Conservation (phyloP, 2,329 filamentous ascomycete genomes). For the Colletotrichum sp. region DNA sequence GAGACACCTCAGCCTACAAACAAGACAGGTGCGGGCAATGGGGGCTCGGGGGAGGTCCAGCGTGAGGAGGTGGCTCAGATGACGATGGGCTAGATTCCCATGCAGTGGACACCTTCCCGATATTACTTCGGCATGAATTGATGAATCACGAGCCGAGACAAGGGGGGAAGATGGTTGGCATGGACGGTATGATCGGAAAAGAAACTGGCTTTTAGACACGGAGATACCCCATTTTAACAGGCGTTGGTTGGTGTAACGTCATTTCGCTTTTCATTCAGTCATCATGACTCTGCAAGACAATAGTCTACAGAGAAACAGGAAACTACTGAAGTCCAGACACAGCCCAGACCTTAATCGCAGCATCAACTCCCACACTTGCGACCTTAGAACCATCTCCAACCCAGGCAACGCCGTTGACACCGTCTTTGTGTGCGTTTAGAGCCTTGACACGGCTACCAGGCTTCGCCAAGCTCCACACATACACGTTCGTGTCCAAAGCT, state of each 20-base stretch:
- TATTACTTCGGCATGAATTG: neutral
- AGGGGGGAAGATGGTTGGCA: neutral
- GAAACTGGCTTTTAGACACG: neutral
- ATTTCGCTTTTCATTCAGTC: slow-evolving; percentile 5
- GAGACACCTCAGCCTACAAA: neutral
- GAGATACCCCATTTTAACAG: slow-evolving; percentile 9
- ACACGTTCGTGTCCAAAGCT: slow-evolving; percentile 88
- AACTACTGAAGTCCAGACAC: slow-evolving; percentile 59
- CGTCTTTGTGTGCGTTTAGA: slow-evolving; percentile 92
- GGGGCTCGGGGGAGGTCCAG: slow-evolving; percentile 28
- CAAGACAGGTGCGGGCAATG: neutral
- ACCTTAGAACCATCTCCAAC: slow-evolving; percentile 68
- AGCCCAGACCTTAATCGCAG: slow-evolving; percentile 88
- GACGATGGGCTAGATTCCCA: slow-evolving; percentile 40
- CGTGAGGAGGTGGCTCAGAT: slow-evolving; percentile 42
- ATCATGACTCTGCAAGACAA: neutral
- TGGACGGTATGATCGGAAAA: neutral
- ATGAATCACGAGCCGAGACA: neutral
- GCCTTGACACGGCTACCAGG: slow-evolving; percentile 86
- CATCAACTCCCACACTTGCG: slow-evolving; percentile 84
- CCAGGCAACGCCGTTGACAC: slow-evolving; percentile 89
- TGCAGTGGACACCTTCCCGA: neutral
- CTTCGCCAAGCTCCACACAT: slow-evolving; percentile 86
- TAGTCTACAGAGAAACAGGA: neutral
- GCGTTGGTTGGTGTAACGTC: slow-evolving; percentile 8